A percentile compares a stretch with the other conserved stretches of the same genome.
These are phyloP conservation scores for Botrytis fragariae DNA, from an alignment of 2,329 filamentous ascomycete species.

Conservation along the genomic window DNA sequence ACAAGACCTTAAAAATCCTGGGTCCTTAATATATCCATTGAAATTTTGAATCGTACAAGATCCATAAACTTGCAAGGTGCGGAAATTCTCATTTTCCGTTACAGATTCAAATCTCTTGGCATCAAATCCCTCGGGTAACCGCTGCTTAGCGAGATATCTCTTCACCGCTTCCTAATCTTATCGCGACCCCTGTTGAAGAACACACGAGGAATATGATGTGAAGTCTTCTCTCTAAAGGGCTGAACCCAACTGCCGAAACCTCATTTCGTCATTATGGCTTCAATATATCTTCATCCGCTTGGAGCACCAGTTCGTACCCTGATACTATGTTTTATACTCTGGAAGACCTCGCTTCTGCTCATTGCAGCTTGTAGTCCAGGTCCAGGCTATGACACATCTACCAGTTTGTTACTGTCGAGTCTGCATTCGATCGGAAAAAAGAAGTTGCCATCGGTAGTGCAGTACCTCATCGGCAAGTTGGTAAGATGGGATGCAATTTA, in stretches of 20 bases:
- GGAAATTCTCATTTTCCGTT: neutral
- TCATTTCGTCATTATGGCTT: constrained; percentile 10
- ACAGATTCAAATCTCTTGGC: neutral
- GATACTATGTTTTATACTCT: constrained; percentile 51
- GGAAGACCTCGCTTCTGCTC: constrained; percentile 66
- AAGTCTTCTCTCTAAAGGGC: constrained; percentile 18
- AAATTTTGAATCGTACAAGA: neutral
- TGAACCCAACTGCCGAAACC: constrained; percentile 16
- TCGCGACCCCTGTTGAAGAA: constrained; percentile 5
- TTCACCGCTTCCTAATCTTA: constrained; percentile 19
- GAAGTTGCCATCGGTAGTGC: constrained; percentile 26
- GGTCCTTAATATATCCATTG: neutral
- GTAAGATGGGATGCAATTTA: constrained; percentile 82
- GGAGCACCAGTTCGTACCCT: constrained; percentile 31
- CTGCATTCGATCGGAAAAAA: constrained; percentile 27
- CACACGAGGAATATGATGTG: constrained; percentile 5
- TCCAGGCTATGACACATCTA: constrained; percentile 75
- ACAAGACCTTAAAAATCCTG: neutral
- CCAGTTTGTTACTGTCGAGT: constrained; percentile 48
- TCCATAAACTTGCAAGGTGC: constrained; percentile 3
- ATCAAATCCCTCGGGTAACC: neutral
- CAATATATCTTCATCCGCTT: constrained; percentile 16
- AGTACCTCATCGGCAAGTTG: constrained; percentile 46
- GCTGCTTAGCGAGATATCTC: neutral
- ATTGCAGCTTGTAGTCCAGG: constrained; percentile 58